Evolutionary conservation across 2,329 filamentous ascomycete genomes (phyloP), one percentile per base, ranked within the genome.

Genomic region (Colletotrichum eremochloae): DNA sequence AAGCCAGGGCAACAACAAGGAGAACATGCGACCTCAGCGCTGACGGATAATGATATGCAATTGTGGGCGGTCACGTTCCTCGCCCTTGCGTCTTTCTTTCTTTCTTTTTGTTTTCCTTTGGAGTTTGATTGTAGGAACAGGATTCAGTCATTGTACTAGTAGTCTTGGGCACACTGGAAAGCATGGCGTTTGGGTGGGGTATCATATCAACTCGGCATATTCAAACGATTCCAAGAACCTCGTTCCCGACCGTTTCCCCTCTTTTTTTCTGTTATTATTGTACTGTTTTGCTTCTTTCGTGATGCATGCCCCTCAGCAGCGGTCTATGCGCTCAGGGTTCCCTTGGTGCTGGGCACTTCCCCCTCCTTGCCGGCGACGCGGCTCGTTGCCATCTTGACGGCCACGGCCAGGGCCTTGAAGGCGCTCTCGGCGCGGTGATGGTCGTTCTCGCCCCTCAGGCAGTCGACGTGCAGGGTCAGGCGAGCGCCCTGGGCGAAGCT

Each of bases 391-490:
- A 89, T 89, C 77, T 92, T 88, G 67, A 97, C 88, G 9, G 96
- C 96, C 56, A 98, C 91, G 0, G 96, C 96, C 76, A 98, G 83
- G 58, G 96, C 96, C 89, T 99, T 99, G 84, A 99, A 98, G 20
- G 96, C 96, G 81, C 93, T 96, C 89, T 98, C 96, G 12, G 96
- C 95, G 71, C 95, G 88, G 85, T 98, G 96, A 83, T 98, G 96
- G 84, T 98, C 96, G 83, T 98, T 99, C 74, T 93, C 90, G 64
- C 96, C 96, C 75, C 94, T 90, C 68, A 97, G 84, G 83, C 94
- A 97, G 84, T 98, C 94, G 71, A 99, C 94, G 85, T 99, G 96
- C 79, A 98, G 85, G n/a, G 96, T 99, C 65, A 98, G 88, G 36
- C 94, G 92, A 4, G 95, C 94, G 12, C 91, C 94, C 85, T 97